phyloP scores from a whole-genome alignment of 495 filamentous ascomycete species.

The Paragyromitra xinjiangensis region DNA sequence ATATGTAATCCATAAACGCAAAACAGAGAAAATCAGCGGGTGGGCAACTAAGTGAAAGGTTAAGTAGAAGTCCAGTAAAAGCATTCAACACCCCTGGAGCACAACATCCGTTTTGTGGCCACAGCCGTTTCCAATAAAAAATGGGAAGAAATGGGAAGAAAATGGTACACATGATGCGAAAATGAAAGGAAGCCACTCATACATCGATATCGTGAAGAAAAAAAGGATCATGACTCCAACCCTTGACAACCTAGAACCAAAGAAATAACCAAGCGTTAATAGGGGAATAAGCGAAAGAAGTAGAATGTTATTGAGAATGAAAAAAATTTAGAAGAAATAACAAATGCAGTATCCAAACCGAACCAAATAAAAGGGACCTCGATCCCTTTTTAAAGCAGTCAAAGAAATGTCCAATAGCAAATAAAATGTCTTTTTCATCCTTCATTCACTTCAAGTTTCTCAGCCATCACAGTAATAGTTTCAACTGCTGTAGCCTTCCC shows the following conservation, averaged over 20 bases:
- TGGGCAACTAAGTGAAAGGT: slow-evolving; percentile 3
- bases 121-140: slow-evolving; percentile 8
- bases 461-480: slow-evolving; percentile 1
- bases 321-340: slow-evolving; percentile 1
- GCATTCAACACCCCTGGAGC: slow-evolving; percentile 19
- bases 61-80: slow-evolving; percentile 9
- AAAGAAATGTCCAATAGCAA: slow-evolving; percentile 30
- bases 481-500: slow-evolving; percentile 4
- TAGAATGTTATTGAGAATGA: slow-evolving; percentile 4
- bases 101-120: slow-evolving; percentile 24
- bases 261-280: slow-evolving; percentile 15
- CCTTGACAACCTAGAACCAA: slow-evolving; percentile 40
- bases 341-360: slow-evolving; percentile 39
- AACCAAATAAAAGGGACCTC: slow-evolving; percentile 15
- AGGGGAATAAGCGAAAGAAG: slow-evolving; percentile 30
- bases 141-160: slow-evolving; percentile 14
- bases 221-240: slow-evolving; percentile 44
- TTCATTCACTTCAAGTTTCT: slow-evolving; percentile 27
- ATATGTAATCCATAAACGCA: slow-evolving; percentile 32
- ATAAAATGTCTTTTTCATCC: slow-evolving; percentile 3
- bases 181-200: slow-evolving; percentile 19
- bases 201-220: slow-evolving; percentile 45
- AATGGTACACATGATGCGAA: slow-evolving; percentile 28
- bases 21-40: slow-evolving; percentile 24
- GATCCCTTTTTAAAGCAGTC: slow-evolving; percentile 16